These are phyloP conservation scores for Dothistroma septosporum DNA, from an alignment of 2,329 filamentous ascomycete species.

Conservation along the genomic window DNA sequence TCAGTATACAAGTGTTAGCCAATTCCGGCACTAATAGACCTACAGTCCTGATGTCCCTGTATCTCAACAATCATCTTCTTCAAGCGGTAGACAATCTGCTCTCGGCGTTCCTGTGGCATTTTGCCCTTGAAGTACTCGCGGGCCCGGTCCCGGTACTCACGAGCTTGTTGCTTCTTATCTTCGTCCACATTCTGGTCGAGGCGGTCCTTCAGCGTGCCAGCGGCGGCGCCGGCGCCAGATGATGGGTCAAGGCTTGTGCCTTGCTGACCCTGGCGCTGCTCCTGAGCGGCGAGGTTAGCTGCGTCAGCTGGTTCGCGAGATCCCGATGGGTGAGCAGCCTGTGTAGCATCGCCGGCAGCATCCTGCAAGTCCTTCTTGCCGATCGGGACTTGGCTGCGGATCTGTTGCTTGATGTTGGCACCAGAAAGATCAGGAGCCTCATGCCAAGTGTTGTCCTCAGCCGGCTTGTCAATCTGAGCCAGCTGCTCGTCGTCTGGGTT, in stretches of 20 bases:
- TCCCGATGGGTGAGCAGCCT: constrained; percentile 54
- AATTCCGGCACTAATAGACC: constrained; percentile 29
- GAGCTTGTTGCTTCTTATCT: constrained; percentile 49
- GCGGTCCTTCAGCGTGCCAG: constrained; percentile 51
- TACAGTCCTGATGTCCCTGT: constrained; percentile 87
- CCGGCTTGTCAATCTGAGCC: constrained; percentile 72
- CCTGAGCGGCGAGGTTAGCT: constrained; percentile 51
- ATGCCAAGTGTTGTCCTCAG: constrained; percentile 90
- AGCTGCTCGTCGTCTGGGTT: constrained; percentile 76
- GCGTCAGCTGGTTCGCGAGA: constrained; percentile 53
- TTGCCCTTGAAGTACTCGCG: constrained; percentile 78
- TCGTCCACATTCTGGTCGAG: constrained; percentile 60
- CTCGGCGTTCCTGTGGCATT: constrained; percentile 85
- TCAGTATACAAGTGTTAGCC: constrained; percentile 25
- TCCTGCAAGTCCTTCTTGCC: constrained; percentile 58
- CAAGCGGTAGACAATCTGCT: constrained; percentile 84
- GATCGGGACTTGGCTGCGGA: constrained; percentile 56
- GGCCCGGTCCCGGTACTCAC: constrained; percentile 48
- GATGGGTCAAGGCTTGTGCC: constrained; percentile 51
- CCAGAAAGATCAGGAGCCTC: constrained; percentile 51
- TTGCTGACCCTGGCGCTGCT: constrained; percentile 44
- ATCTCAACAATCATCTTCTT: constrained; percentile 99
- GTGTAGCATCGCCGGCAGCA: constrained; percentile 54
- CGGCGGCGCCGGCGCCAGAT: constrained; percentile 47
- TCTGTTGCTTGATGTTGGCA: constrained; percentile 63